Evolutionary conservation across 163 green algal genomes (phyloP), one percentile per base, ranked within the genome.

Genomic region (Chlamydomonas reinhardtii): DNA sequence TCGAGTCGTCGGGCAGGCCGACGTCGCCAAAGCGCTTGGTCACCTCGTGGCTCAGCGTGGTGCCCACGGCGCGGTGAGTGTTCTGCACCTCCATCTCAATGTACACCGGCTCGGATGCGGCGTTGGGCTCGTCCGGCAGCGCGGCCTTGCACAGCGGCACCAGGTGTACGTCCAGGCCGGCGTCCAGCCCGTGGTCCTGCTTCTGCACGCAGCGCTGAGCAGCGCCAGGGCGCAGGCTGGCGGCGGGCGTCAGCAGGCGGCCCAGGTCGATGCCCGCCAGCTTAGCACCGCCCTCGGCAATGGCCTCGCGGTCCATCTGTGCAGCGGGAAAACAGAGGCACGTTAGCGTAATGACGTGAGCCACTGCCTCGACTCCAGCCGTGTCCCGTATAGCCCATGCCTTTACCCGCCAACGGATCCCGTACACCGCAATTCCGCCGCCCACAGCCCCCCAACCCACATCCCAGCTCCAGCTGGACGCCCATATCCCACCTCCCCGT

Each of bases 11-110:
- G 3, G 97, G 97, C 56, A 99, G 93, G 17, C 97, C 97, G 24
- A 82, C 87, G 59, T 88, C 84, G 29, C 95, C 96, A 89, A 96
- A 98, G 64, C 92, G 89, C 91, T 98, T 98, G 52, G 94, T 97
- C 35, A 99, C 88, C 90, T 99, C 97, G 83, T 99, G 95, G 54
- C 87, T 95, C 31, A 99, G 93, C 34, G 96, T 99, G 43, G 97
- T 97, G 65, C 97, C 97, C 35, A 98, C 96, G 16, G 96, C 96
- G 34, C 94, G 89, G 92, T 98, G 92, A 6, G 91, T 96, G 91
- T 98, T 98, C 48, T 93, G 65, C 62, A 98, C 91, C 43, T 90
- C 89, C 75, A 93, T 92, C 89, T 96, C 94, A 16, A 97, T 80
- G 80, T 96, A 95, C 34, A 97, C 93, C 6, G 92, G 90, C 85